Percentiles rank a stretch among this genome's conserved stretches.
phyloP scores from a whole-genome alignment of 106 monocot species.

The Xerophyta viscosa region DNA sequence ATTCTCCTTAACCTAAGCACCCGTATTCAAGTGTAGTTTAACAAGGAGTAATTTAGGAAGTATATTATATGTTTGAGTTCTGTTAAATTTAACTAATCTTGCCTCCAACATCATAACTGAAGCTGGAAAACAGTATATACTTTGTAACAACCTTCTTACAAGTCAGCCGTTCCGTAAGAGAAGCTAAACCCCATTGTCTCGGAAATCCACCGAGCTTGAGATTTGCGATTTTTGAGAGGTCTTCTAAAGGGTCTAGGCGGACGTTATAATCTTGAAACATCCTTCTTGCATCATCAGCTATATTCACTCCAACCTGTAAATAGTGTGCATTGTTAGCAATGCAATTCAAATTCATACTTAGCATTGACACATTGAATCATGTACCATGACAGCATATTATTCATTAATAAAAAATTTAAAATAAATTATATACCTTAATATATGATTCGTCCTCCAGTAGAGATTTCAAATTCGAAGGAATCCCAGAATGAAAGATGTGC shows the following conservation, averaged over 20 bases:
- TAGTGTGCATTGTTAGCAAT: too few relatives aligned
- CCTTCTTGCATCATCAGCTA: conserved; percentile 71
- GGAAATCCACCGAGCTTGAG: conserved; percentile 46
- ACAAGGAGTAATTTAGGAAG: too few relatives aligned
- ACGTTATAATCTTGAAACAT: conserved; percentile 68
- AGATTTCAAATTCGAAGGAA: conserved; percentile 54
- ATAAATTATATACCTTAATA: conserved; percentile 49
- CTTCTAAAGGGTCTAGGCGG: conserved; percentile 41
- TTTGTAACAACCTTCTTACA: conserved; percentile 55
- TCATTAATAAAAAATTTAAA: not conserved
- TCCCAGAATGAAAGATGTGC: conserved; percentile 83
- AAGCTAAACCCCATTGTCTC: conserved; percentile 62
- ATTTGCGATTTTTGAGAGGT: conserved; percentile 79
- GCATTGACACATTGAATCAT: too few relatives aligned
- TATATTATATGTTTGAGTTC: too few relatives aligned
- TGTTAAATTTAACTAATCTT: too few relatives aligned
- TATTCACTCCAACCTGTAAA: conserved; percentile 77
- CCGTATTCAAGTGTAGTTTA: too few relatives aligned
- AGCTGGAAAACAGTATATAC: too few relatives aligned
- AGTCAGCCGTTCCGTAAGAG: conserved; percentile 69
- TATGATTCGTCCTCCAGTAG: conserved; percentile 61
- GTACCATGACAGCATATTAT: not conserved
- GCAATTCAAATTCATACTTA: too few relatives aligned
- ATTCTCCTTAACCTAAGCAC: too few relatives aligned
- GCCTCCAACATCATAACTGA: too few relatives aligned